Evolutionary conservation across 495 filamentous ascomycete species (phyloP).

Genomic region (Peziza echinospora): DNA sequence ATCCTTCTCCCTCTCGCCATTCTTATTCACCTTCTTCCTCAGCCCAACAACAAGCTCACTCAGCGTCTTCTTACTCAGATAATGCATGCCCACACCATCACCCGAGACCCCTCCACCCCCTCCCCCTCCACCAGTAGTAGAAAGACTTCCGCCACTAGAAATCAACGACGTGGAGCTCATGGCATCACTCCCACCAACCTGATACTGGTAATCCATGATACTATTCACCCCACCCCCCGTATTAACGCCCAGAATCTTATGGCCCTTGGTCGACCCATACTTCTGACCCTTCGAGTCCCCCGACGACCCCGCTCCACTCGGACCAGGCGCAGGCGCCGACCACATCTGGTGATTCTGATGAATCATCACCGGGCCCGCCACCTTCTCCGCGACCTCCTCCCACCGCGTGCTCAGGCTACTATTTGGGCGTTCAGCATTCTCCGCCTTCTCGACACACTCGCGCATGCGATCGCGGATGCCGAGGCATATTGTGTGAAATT

Average conservation of each 20-base stretch:
- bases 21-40: conserved; percentile 20
- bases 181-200: no score
- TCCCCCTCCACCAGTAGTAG: conserved; percentile 5
- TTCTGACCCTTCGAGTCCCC: conserved; percentile 11
- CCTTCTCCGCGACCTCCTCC: conserved; percentile 52
- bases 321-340: conserved; percentile 9
- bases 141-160: neutral
- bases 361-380: conserved; percentile 21
- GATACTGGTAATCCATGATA: neutral
- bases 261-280: conserved; percentile 7
- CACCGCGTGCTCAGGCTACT: conserved; percentile 40
- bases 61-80: conserved; percentile 14
- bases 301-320: conserved; percentile 8
- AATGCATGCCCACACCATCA: conserved; percentile 6
- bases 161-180: neutral
- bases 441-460: conserved; percentile 42
- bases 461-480: conserved; percentile 49
- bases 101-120: conserved; percentile 3
- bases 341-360: conserved; percentile 2
- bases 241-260: conserved; percentile 1
- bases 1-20: conserved; percentile 21
- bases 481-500: conserved; percentile 56
- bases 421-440: conserved; percentile 44
- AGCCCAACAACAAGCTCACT: conserved; percentile 19
- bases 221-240: conserved; percentile 2